Percentiles rank a stretch among this genome's conserved stretches.
Evolutionary conservation across 495 filamentous ascomycete species (phyloP).

Genomic region (Neurospora tetrasperma): DNA sequence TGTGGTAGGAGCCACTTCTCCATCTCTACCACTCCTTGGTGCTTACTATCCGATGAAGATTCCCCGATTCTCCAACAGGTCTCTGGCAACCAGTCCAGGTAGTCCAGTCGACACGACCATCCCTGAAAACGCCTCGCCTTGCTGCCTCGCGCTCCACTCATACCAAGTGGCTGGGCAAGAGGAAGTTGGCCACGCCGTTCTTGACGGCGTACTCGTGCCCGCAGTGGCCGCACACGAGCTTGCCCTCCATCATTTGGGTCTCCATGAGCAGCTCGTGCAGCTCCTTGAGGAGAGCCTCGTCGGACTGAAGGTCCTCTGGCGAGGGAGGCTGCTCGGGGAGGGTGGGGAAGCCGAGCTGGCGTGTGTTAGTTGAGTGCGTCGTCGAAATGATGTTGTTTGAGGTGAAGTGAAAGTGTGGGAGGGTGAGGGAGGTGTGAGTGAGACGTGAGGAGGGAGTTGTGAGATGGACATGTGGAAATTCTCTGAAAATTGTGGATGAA

Average conservation of each 20-base stretch:
- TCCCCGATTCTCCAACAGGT: no score
- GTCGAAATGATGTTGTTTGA: no score
- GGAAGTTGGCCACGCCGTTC: conserved; percentile 93
- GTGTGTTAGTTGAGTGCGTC: neutral
- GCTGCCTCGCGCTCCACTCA: conserved; percentile 15
- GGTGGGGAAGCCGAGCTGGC: conserved; percentile 69
- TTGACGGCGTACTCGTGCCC: conserved; percentile 86
- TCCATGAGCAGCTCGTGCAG: conserved; percentile 78
- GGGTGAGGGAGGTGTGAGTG: neutral
- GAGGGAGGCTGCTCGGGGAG: conserved; percentile 56
- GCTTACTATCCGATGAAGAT: neutral
- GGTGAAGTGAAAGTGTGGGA: neutral
- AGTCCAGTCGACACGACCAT: no score
- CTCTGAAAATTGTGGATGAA: neutral
- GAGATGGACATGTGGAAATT: conserved; percentile 1
- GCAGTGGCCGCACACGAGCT: conserved; percentile 82
- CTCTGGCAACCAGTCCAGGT: no score
- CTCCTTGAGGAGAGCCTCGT: conserved; percentile 60
- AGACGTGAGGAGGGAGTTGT: conserved; percentile 1
- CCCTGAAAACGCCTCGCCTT: neutral
- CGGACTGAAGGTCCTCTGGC: conserved; percentile 45
- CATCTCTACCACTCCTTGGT: neutral
- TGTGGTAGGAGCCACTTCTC: neutral
- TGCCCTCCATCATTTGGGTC: conserved; percentile 79
- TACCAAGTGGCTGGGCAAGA: conserved; percentile 86